Conservation (phyloP, 202 grass and related monocot genomes). For the Eragrostis tef region DNA sequence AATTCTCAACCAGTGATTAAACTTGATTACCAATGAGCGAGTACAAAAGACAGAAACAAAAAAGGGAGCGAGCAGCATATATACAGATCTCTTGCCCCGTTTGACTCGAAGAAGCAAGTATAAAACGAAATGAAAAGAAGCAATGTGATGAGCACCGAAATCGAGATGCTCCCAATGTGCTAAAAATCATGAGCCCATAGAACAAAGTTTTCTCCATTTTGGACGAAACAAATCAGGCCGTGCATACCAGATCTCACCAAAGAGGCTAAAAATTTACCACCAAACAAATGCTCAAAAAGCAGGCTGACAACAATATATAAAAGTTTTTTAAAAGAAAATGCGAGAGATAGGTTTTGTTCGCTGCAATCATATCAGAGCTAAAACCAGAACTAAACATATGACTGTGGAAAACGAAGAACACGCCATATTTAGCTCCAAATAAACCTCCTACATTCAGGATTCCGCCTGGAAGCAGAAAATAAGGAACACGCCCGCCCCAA, state of each 20-base stretch:
- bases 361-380: background rate
- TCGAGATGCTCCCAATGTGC: conserved; percentile 18
- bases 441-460: background rate
- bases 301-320: background rate
- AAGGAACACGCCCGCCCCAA: background rate
- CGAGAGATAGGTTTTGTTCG: background rate
- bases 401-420: background rate
- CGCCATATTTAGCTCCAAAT: background rate
- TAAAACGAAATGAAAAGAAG: conserved; percentile 4
- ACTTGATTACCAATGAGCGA: background rate
- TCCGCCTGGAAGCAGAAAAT: background rate
- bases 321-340: background rate
- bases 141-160: background rate
- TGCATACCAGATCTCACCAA: conserved; percentile 52
- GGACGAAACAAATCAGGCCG: background rate
- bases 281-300: background rate
- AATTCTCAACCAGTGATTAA: background rate
- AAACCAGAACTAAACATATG: background rate
- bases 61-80: background rate
- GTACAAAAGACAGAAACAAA: background rate
- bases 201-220: background rate
- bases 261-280: background rate
- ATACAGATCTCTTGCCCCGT: conserved; percentile 31
- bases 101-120: conserved; percentile 12
- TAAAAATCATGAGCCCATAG: background rate